These are phyloP conservation scores for Claviceps quebecensis DNA, from an alignment of 2,329 filamentous ascomycete genomes.

Conservation along the genomic window DNA sequence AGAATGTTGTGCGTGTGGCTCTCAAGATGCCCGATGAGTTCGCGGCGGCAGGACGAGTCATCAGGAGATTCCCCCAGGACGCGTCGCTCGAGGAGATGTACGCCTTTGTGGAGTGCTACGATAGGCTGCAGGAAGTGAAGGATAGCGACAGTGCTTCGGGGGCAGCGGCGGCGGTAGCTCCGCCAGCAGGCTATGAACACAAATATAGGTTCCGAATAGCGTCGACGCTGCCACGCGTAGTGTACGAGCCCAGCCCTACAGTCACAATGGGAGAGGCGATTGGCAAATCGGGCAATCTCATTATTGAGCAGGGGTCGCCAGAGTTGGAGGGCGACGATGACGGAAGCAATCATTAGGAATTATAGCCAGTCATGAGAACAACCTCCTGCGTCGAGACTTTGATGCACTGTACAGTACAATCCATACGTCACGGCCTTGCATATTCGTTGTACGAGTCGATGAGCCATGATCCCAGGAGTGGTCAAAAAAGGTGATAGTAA, in stretches of 20 bases:
- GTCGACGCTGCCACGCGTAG: slow-evolving; percentile 69
- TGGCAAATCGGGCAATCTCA: slow-evolving; percentile 72
- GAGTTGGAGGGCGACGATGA: slow-evolving; percentile 23
- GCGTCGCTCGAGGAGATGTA: slow-evolving; percentile 78
- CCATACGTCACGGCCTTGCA: neutral
- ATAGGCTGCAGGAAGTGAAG: slow-evolving; percentile 45
- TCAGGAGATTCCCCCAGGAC: slow-evolving; percentile 58
- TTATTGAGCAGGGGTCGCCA: slow-evolving; percentile 53
- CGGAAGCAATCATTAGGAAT: slow-evolving; percentile 11
- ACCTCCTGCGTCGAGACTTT: neutral
- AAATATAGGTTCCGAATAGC: slow-evolving; percentile 76
- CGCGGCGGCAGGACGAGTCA: slow-evolving; percentile 53
- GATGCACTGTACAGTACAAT: neutral
- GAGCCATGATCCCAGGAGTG: no score
- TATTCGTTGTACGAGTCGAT: no score
- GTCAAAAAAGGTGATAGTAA: no score
- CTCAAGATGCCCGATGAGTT: slow-evolving; percentile 45
- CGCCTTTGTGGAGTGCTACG: slow-evolving; percentile 88
- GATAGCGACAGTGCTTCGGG: slow-evolving; percentile 13
- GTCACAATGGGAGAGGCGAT: slow-evolving; percentile 59
- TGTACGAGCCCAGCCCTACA: slow-evolving; percentile 55
- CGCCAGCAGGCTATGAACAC: slow-evolving; percentile 47
- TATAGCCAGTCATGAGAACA: slow-evolving; percentile 9
- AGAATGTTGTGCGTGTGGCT: slow-evolving; percentile 59
- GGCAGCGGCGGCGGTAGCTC: neutral